Evolutionary conservation across 2,329 filamentous ascomycete species (phyloP).

Genomic region (Xenoacremonium recifei): DNA sequence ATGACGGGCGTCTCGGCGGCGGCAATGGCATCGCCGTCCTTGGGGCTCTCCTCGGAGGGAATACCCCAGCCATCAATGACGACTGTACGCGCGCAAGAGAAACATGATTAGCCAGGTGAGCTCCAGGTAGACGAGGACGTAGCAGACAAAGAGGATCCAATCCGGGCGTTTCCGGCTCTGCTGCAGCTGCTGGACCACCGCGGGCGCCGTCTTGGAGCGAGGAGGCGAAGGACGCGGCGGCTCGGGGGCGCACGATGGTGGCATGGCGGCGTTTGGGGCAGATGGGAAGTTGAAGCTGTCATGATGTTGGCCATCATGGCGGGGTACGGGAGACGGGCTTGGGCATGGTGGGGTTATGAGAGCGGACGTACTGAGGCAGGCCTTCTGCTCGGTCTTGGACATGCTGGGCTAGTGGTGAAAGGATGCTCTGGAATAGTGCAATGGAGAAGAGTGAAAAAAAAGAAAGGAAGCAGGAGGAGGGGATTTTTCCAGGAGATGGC

Average conservation of each 20-base stretch:
- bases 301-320: constrained; percentile 7
- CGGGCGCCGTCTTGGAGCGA: constrained; percentile 20
- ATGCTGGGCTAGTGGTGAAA: constrained; percentile 35
- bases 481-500: constrained; percentile 2
- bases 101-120: constrained; percentile 59
- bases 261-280: constrained; percentile 13
- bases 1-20: constrained; percentile 91
- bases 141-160: constrained; percentile 47
- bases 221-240: too few species aligned
- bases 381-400: constrained; percentile 58
- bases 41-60: constrained; percentile 74
- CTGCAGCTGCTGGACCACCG: constrained; percentile 10
- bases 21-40: constrained; percentile 91
- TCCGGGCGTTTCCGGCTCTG: constrained; percentile 22
- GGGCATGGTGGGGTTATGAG: constrained; percentile 28
- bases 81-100: constrained; percentile 61
- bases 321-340: constrained; percentile 17
- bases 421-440: constrained; percentile 8
- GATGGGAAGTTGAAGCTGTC: constrained; percentile 3
- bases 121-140: constrained; percentile 56
- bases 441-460: constrained; percentile 9
- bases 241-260: constrained; percentile 12
- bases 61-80: constrained; percentile 99
- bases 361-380: constrained; percentile 59
- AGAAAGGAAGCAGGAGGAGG: constrained; percentile 13